Evolutionary conservation across 2,329 filamentous ascomycete genomes (phyloP), one percentile per base, ranked within the genome.

Genomic region (Colletotrichum lini): DNA sequence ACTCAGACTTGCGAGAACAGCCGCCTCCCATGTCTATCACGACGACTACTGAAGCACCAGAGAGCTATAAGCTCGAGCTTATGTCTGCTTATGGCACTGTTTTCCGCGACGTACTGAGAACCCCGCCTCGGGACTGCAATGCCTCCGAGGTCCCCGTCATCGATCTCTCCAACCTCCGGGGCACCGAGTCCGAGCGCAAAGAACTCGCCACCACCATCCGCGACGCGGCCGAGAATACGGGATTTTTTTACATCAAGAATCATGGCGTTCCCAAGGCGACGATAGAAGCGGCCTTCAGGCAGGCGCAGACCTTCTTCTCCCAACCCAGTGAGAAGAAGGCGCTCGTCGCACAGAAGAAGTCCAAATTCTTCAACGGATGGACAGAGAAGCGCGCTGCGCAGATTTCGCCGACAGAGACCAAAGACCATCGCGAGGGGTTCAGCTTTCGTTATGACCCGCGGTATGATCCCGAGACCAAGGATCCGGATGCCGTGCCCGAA

Each of bases 161-260:
- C 58, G 84, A 86, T 62, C 75, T 87, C 7, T 74, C 79, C 1
- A 72, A 74, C 2, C 79, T 83, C 7, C 77, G 81, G 30, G 80
- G 83, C 30, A 74, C 78, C 3, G 57, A 81, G 0, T 75, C 79
- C 12, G 79, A 80, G 4, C 80, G 83, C 0, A 79, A 81, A 35
- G 73, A 73, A 1, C 75, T 86, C 0, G 84, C 85, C 0, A 66
- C 73, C 3, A 73, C 79, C 35, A 80, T 87, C 8, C 79, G 79
- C 61, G 75, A 78, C 12, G 84, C 84, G 0, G 81, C 83, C 8
- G 77, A 83, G 35, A 83, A 81, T 49, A 85, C 80, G 0, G 84
- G 84, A 0, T 86, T 86, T 74, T 86, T 86, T 74, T 86, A 86
- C 69, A 78, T 86, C 68, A 81, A 81, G 69, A 84, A 85, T 52